Conservation (phyloP, 2,329 filamentous ascomycete species). For the Apiospora pterosperma region DNA sequence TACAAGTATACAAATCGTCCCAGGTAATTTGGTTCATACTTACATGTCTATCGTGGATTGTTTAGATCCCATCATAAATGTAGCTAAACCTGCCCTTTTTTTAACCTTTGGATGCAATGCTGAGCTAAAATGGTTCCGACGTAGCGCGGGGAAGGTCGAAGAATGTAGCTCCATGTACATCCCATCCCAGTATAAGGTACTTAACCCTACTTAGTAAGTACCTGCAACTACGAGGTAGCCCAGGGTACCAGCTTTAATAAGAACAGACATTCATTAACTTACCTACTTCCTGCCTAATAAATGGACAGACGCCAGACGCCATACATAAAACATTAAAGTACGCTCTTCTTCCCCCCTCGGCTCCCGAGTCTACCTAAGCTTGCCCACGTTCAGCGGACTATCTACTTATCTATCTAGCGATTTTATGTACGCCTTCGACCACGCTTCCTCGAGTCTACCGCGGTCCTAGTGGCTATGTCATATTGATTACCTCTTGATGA, state of each 20-base stretch:
- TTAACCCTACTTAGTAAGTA: not conserved
- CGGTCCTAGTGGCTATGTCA: not conserved
- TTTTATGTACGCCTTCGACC: not conserved
- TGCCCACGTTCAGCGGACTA: not conserved
- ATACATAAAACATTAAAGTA: no score
- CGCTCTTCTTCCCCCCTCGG: conserved; percentile 1
- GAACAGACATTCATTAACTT: not conserved
- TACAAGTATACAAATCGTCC: no score
- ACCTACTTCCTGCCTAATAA: not conserved
- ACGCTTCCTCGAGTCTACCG: not conserved
- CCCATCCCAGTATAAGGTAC: not conserved
- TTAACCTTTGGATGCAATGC: not conserved
- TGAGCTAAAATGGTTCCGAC: not conserved
- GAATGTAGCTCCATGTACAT: not conserved
- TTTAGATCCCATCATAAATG: no score
- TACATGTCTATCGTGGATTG: no score
- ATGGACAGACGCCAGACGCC: conserved; percentile 1
- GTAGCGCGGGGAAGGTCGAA: not conserved
- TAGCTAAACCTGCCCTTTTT: no score
- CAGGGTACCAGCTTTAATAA: not conserved
- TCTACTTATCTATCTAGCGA: no score
- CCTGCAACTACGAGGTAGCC: not conserved
- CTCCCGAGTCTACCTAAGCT: not conserved
- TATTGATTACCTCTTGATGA: not conserved
- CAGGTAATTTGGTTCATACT: no score